Evolutionary conservation across 2,329 filamentous ascomycete genomes (phyloP).

Genomic region (Fusarium sp.): DNA sequence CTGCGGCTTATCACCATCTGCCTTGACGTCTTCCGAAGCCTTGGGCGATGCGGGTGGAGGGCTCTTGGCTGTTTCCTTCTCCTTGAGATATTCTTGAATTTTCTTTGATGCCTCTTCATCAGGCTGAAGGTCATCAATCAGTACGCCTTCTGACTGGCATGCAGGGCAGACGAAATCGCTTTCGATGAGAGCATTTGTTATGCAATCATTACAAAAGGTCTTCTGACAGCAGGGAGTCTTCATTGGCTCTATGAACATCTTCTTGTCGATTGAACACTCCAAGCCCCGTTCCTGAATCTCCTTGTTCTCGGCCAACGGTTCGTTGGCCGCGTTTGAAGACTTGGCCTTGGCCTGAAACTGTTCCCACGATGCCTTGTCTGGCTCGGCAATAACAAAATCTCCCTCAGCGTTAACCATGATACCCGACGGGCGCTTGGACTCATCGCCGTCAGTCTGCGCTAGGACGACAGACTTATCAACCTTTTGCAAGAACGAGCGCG

Average conservation of each 20-base stretch:
- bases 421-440: slow-evolving; percentile 86
- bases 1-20: slow-evolving; percentile 34
- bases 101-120: slow-evolving; percentile 83
- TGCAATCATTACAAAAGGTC: slow-evolving; percentile 99
- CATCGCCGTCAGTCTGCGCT: slow-evolving; percentile 77
- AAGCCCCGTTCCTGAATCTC: slow-evolving; percentile 88
- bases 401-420: slow-evolving; percentile 98
- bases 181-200: slow-evolving; percentile 98
- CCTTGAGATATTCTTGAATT: slow-evolving; percentile 78
- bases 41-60: slow-evolving; percentile 50
- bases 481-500: slow-evolving; percentile 92
- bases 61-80: slow-evolving; percentile 64
- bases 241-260: slow-evolving; percentile 97
- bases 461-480: slow-evolving; percentile 89
- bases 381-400: slow-evolving; percentile 95
- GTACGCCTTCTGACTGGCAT: slow-evolving; percentile 88
- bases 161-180: slow-evolving; percentile 96
- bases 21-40: slow-evolving; percentile 35
- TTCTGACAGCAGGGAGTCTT: slow-evolving; percentile 98
- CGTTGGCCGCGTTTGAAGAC: slow-evolving; percentile 84
- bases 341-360: slow-evolving; percentile 96
- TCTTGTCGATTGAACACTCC: slow-evolving; percentile 96
- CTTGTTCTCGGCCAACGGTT: slow-evolving; percentile 80
- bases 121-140: slow-evolving; percentile 88
- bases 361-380: slow-evolving; percentile 96